Evolutionary conservation across 1,284 basidiomycete genomes (phyloP).

Genomic region (Ceratobasidium sp.): DNA sequence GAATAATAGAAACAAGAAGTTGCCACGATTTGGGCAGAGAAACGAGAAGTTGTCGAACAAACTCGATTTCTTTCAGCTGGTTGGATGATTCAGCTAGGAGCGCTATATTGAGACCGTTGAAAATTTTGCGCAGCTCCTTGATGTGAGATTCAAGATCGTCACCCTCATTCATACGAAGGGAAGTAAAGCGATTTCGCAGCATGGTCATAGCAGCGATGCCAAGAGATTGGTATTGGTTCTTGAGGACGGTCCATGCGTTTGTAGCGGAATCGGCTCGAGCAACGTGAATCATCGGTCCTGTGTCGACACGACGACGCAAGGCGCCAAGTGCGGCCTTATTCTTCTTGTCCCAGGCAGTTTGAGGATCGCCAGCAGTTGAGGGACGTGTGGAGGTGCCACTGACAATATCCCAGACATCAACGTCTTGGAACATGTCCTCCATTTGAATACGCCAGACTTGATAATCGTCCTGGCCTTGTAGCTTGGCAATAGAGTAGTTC

Average conservation of each 20-base stretch:
- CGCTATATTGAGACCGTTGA: conserved; percentile 20
- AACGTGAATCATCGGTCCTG: conserved; percentile 14
- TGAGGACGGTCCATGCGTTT: not conserved
- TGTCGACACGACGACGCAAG: conserved; percentile 1
- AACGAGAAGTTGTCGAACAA: not conserved
- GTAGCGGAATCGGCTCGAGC: not conserved
- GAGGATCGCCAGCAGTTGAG: not conserved
- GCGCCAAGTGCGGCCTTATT: not conserved
- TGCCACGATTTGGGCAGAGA: conserved; percentile 22
- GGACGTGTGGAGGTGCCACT: not conserved
- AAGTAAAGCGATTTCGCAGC: conserved; percentile 10
- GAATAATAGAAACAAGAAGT: conserved; percentile 3
- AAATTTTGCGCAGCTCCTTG: not conserved
- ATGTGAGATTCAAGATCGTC: conserved; percentile 17
- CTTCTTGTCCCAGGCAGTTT: not conserved
- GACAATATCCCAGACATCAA: conserved; percentile 5
- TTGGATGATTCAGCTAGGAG: not conserved
- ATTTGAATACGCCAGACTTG: conserved; percentile 18
- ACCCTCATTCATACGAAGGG: not conserved
- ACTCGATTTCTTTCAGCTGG: not conserved
- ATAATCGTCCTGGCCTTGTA: conserved; percentile 10
- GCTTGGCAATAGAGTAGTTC: conserved; percentile 9
- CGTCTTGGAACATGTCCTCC: conserved; percentile 27
- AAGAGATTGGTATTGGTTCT: not conserved
- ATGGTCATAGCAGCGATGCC: conserved; percentile 15